These are phyloP conservation scores for Plasmopara viticola DNA, from an alignment of 352 stramenopile species.

Conservation along the genomic window DNA sequence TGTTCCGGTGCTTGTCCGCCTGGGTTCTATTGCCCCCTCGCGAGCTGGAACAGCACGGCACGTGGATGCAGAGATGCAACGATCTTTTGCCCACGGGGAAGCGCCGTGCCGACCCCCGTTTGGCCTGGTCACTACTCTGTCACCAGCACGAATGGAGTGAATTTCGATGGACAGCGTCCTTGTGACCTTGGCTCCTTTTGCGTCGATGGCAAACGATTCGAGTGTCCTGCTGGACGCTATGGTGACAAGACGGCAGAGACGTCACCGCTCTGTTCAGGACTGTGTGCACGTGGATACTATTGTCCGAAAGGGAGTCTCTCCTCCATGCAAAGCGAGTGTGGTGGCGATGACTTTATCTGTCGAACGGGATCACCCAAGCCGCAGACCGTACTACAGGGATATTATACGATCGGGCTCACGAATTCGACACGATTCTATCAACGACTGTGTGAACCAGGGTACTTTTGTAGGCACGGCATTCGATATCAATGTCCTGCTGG, in stretches of 20 bases:
- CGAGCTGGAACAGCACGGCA: conserved; percentile 38
- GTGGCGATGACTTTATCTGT: conserved; percentile 39
- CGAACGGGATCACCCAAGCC: conserved; percentile 39
- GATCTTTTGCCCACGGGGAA: conserved; percentile 63
- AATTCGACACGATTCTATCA: conserved; percentile 62
- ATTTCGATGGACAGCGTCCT: conserved; percentile 40
- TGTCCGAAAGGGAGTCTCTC: conserved; percentile 48
- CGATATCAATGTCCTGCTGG: conserved; percentile 69
- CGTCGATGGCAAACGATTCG: conserved; percentile 32
- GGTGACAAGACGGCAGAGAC: conserved; percentile 41
- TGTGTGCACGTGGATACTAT: conserved; percentile 62
- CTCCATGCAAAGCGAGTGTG: conserved; percentile 37
- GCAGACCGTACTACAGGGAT: conserved; percentile 32
- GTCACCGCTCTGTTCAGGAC: conserved; percentile 44
- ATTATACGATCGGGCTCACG: conserved; percentile 57
- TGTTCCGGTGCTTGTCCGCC: conserved; percentile 43
- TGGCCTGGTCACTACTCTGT: conserved; percentile 61
- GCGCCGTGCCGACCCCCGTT: conserved; percentile 42
- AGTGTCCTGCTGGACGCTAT: conserved; percentile 61
- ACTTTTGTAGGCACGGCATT: conserved; percentile 64
- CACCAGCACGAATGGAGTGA: conserved; percentile 21
- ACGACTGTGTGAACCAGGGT: conserved; percentile 55
- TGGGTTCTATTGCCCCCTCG: conserved; percentile 60
- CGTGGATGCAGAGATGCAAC: conserved; percentile 26
- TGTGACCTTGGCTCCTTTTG: conserved; percentile 75